These are phyloP conservation scores for Bruguiera gymnorhiza DNA, from an alignment of 345 rosid species.

Conservation along the genomic window DNA sequence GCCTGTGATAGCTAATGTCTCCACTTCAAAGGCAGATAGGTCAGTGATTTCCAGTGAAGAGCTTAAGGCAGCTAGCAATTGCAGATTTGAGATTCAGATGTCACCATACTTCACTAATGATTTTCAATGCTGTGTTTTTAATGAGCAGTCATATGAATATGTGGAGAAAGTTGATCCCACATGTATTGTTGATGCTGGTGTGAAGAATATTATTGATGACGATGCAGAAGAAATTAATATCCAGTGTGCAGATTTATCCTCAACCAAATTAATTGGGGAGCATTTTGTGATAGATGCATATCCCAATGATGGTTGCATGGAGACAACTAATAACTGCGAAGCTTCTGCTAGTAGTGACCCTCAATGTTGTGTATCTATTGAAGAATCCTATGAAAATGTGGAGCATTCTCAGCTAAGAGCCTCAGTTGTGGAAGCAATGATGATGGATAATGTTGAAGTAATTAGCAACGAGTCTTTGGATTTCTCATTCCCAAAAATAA, in stretches of 20 bases:
- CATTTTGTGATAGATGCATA: neutral
- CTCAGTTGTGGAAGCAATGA: conserved; percentile 24
- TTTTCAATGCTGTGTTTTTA: conserved; percentile 20
- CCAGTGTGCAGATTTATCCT: conserved; percentile 15
- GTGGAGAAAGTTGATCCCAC: conserved; percentile 18
- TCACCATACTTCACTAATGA: conserved; percentile 15
- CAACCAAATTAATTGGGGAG: conserved; percentile 10
- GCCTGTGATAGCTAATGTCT: neutral
- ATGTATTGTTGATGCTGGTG: conserved; percentile 5
- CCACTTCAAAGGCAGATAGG: neutral
- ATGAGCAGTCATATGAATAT: conserved; percentile 18
- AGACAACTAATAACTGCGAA: neutral
- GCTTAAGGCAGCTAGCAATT: conserved; percentile 16
- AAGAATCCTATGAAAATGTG: conserved; percentile 21
- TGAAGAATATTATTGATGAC: conserved; percentile 1
- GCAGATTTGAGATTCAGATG: conserved; percentile 8
- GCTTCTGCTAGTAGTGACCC: conserved; percentile 18
- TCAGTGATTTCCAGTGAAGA: neutral
- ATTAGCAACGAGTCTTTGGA: conserved; percentile 9
- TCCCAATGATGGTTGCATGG: neutral
- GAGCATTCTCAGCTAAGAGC: conserved; percentile 24
- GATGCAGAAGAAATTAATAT: neutral
- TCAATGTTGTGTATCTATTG: conserved; percentile 22
- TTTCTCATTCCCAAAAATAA: conserved; percentile 13
- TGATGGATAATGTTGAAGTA: neutral